These are phyloP conservation scores for Nicotiana benthamiana DNA, from an alignment of 257 asterid species.

Conservation along the genomic window DNA sequence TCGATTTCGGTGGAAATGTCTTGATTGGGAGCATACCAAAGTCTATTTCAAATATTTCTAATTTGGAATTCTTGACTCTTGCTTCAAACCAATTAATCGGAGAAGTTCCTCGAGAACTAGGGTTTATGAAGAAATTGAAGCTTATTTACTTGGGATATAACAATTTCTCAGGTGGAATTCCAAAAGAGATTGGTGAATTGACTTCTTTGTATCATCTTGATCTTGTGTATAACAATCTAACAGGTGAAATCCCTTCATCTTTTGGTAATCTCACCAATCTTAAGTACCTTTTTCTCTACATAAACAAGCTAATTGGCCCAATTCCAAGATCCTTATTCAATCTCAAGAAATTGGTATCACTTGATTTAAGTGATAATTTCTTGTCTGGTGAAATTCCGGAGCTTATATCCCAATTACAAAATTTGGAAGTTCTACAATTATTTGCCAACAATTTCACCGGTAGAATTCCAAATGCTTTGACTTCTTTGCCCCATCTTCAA, in stretches of 20 bases:
- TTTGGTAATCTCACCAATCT: slow-evolving; percentile 72
- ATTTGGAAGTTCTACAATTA: slow-evolving; percentile 62
- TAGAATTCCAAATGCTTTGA: slow-evolving; percentile 47
- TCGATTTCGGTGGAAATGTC: slow-evolving; percentile 75
- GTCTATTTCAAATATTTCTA: slow-evolving; percentile 44
- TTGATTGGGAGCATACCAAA: slow-evolving; percentile 46
- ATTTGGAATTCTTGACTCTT: slow-evolving; percentile 48
- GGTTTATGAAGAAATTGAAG: slow-evolving; percentile 38
- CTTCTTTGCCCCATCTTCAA: slow-evolving; percentile 53
- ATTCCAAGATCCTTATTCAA: slow-evolving; percentile 49
- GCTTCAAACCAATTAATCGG: slow-evolving; percentile 71
- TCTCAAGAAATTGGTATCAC: slow-evolving; percentile 46
- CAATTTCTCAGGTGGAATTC: slow-evolving; percentile 69
- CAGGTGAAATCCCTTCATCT: slow-evolving; percentile 71
- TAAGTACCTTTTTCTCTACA: slow-evolving; percentile 51
- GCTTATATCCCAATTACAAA: slow-evolving; percentile 23
- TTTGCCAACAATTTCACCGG: slow-evolving; percentile 71
- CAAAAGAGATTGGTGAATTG: slow-evolving; percentile 49
- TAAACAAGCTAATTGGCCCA: slow-evolving; percentile 59
- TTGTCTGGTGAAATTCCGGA: slow-evolving; percentile 65
- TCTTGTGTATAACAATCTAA: slow-evolving; percentile 69
- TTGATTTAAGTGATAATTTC: slow-evolving; percentile 71
- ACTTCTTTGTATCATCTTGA: slow-evolving; percentile 48
- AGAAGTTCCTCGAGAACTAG: slow-evolving; percentile 46
- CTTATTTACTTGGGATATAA: slow-evolving; percentile 77